Evolutionary conservation across 768 basidiomycete species (phyloP), one percentile per base, ranked within the genome.

Genomic region (Rhizopogon vulgaris): DNA sequence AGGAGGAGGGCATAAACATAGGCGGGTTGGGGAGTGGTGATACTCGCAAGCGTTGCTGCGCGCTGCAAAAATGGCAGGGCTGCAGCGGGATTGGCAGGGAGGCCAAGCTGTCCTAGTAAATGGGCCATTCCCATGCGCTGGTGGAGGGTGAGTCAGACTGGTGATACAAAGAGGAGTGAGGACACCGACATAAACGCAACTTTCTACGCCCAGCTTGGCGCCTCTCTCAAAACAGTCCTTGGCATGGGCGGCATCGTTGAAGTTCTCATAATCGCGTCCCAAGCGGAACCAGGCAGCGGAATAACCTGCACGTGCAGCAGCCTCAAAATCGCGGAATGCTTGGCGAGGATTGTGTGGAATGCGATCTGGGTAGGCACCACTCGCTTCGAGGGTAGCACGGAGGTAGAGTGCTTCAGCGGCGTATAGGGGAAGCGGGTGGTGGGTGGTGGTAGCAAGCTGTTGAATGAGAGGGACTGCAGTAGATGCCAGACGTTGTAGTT

Each of bases 101-200:
- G 72, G 9, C 78, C 78, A 17, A 97, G 83, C 64, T 98, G 95
- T 30, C 91, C 93, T 60, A 94, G 78, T 8, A 97, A 73, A 62
- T 93, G 77, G 0, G 93, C 94, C 85, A 95, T 94, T 1, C 92
- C 94, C 73, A 98, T 78, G 0, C 94, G 85, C 89, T 94, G 56
- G 48, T 56, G 49, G 34, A 53, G 54, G 47, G n/a, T 48, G 34
- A 24, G 22, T 36, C 38, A 64, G 63, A 56, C 48, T 45, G 12
- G 17, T 41, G 18, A 36, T 0, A 36, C 6, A 9, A 38, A 1
- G 2, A 41, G 37, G 1, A 60, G 28, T 1, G 12, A n/a, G 25
- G 9, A 69, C 1, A 67, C 86, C 59, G 60, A 88, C 90, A 64
- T 95, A 94, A 52, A 84, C 73, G 66, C 87, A 93, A 45, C 84